phyloP scores from a whole-genome alignment of 306 rosid genomes.

The Notholithocarpus densiflorus region DNA sequence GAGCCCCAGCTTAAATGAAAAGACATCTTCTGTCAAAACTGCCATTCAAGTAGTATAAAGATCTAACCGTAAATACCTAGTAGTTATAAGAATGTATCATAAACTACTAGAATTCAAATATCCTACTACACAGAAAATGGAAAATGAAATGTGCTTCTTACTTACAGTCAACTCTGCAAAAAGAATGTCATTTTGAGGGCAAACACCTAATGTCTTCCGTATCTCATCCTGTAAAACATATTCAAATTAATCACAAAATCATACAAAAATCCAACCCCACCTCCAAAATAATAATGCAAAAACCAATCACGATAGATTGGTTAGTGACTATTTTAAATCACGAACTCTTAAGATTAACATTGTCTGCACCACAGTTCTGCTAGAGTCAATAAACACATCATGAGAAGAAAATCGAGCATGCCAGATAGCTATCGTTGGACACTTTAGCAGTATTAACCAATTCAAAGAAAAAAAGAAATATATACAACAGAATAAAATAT shows the following conservation, averaged over 20 bases:
- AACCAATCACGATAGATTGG: not conserved
- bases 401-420: not conserved
- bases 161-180: constrained; percentile 92
- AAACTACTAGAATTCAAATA: constrained; percentile 2
- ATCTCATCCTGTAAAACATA: constrained; percentile 75
- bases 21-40: not conserved
- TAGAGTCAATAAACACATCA: not conserved
- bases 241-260: constrained; percentile 18
- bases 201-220: constrained; percentile 90
- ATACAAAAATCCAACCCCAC: constrained; percentile 8
- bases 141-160: constrained; percentile 16
- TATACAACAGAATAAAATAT: not conserved
- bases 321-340: not conserved
- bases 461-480: not conserved
- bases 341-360: not conserved
- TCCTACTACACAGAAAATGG: constrained; percentile 7
- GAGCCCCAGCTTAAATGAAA: too few species aligned
- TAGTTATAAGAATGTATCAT: not conserved
- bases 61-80: not conserved
- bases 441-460: not conserved
- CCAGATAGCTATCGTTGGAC: not conserved
- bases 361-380: not conserved
- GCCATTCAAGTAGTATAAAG: not conserved
- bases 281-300: not conserved
- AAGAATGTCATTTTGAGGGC: constrained; percentile 94